Conservation (phyloP, 2,329 filamentous ascomycete genomes). For the Penicillium sp. region DNA sequence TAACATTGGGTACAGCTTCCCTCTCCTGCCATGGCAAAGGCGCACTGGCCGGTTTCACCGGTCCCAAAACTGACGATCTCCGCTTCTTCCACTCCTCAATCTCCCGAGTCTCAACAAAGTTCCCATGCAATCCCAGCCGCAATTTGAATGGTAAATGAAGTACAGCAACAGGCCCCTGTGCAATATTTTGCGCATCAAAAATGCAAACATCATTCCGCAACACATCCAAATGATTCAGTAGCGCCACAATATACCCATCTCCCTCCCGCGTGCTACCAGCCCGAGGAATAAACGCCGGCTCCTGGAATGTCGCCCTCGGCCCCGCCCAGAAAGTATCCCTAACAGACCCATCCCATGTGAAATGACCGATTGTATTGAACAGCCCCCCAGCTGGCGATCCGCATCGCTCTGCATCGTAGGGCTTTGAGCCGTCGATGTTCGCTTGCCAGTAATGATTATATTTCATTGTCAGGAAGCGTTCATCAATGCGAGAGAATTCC, state of each 20-base stretch:
- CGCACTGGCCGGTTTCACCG: neutral
- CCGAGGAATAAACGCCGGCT: constrained; percentile 31
- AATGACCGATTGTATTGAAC: constrained; percentile 21
- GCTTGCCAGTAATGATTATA: constrained; percentile 52
- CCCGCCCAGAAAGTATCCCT: constrained; percentile 26
- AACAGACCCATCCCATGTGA: constrained; percentile 18
- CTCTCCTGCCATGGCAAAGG: neutral
- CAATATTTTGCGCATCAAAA: constrained; percentile 32
- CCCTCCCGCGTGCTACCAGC: constrained; percentile 24
- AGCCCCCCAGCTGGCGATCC: constrained; percentile 21
- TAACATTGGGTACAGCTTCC: neutral
- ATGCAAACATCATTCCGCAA: constrained; percentile 37
- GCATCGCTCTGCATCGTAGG: constrained; percentile 31
- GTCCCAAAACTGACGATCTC: neutral
- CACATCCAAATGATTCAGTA: constrained; percentile 42
- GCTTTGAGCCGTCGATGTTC: constrained; percentile 20
- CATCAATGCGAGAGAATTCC: constrained; percentile 31
- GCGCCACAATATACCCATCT: constrained; percentile 32
- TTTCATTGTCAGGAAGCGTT: constrained; percentile 40
- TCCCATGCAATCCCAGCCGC: constrained; percentile 36
- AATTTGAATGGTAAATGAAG: constrained; percentile 36
- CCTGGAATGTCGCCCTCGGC: constrained; percentile 30
- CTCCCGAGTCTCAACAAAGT: constrained; percentile 18
- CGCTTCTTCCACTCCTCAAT: constrained; percentile 1
- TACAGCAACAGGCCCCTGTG: constrained; percentile 28